A percentile compares a stretch with the other conserved stretches of the same genome.
Evolutionary conservation across 2,329 filamentous ascomycete species (phyloP).

Genomic region (Ceratocystis variospora): DNA sequence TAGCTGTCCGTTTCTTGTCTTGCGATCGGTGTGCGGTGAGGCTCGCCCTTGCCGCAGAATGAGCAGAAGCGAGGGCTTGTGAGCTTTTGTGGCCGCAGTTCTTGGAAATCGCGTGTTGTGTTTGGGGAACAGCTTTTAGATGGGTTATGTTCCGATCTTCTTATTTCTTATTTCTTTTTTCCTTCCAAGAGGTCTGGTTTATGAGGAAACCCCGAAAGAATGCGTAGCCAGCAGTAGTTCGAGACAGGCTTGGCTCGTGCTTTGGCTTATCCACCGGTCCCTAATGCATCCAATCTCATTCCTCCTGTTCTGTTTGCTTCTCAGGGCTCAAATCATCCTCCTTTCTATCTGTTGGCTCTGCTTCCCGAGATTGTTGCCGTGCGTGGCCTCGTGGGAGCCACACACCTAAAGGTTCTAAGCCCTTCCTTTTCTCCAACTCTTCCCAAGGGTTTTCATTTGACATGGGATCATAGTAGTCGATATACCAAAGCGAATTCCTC

Average conservation of each 20-base stretch:
- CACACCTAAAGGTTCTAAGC: constrained; percentile 31
- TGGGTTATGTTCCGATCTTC: too few relatives aligned
- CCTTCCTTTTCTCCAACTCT: constrained; percentile 35
- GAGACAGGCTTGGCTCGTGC: background rate
- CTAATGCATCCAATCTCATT: background rate
- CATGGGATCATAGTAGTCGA: constrained; percentile 53
- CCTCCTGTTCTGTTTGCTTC: background rate
- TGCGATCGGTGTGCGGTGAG: background rate
- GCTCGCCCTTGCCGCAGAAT: background rate
- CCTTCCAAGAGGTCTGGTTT: background rate
- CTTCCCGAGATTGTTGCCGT: background rate
- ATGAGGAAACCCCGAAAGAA: background rate
- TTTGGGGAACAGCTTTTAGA: background rate
- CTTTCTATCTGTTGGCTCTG: background rate
- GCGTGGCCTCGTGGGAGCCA: constrained; percentile 31
- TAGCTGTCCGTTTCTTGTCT: background rate
- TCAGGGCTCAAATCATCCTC: background rate
- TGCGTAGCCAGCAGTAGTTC: background rate
- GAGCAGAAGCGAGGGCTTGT: background rate
- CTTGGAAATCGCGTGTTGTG: background rate
- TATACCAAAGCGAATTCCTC: constrained; percentile 38
- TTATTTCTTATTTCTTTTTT: background rate
- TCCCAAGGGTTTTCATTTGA: constrained; percentile 65
- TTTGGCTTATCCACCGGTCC: background rate
- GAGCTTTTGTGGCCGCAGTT: background rate